A percentile compares a stretch with the other conserved stretches of the same genome.
phyloP scores from a whole-genome alignment of 169 alveolate genomes.

The Neospora caninum region DNA sequence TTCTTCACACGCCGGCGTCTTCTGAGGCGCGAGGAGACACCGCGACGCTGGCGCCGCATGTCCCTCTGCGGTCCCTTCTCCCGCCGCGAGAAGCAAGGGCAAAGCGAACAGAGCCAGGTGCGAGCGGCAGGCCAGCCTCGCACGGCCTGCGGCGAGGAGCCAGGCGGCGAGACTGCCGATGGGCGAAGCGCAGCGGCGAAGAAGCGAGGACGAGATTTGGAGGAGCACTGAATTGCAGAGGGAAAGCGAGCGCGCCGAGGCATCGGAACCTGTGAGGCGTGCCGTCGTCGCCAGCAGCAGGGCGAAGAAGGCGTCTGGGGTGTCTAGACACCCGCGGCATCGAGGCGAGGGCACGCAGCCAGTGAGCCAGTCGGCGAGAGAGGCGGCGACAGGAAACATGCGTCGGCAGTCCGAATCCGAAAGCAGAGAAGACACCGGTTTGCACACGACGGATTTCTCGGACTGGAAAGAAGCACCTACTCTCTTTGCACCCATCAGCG shows the following conservation, averaged over 20 bases:
- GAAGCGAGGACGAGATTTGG: neutral
- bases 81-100: slow-evolving; percentile 2
- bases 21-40: too few relatives aligned
- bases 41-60: too few relatives aligned
- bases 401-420: neutral
- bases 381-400: neutral
- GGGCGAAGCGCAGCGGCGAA: neutral
- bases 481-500: neutral
- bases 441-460: too few relatives aligned
- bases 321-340: neutral
- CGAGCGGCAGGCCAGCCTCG: neutral
- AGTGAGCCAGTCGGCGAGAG: neutral
- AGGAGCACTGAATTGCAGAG: neutral
- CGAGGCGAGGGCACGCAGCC: neutral
- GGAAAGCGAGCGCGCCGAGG: neutral
- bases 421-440: neutral
- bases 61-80: neutral
- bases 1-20: too few relatives aligned
- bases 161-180: neutral
- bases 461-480: too few relatives aligned
- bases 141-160: neutral
- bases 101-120: neutral
- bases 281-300: neutral
- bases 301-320: neutral
- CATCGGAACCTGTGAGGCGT: neutral